These are phyloP conservation scores for Telfairia occidentalis DNA, from an alignment of 331 rosid genomes.

Conservation along the genomic window DNA sequence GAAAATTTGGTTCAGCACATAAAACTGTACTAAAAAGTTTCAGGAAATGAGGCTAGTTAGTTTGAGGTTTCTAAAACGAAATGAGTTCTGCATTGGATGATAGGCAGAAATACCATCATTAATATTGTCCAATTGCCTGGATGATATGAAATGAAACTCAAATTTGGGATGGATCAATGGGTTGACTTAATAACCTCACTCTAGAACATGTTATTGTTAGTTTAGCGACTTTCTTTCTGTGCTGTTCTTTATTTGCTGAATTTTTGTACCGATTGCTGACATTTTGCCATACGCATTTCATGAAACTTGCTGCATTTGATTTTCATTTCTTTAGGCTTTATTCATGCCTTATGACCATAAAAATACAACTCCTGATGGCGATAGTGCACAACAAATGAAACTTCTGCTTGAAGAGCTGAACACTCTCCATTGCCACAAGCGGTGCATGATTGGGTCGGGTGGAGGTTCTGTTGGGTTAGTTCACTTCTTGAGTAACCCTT, in stretches of 20 bases:
- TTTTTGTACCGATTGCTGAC: not conserved
- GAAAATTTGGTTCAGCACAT: not conserved
- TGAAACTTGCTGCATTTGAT: not conserved
- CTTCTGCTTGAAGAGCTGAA: constrained; percentile 74
- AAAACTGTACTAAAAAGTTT: no score
- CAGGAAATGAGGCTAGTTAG: not conserved
- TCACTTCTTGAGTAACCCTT: not conserved
- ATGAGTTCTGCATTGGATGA: not conserved
- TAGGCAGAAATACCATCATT: not conserved
- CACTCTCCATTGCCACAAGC: constrained; percentile 57
- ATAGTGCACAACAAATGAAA: constrained; percentile 53
- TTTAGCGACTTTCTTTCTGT: not conserved
- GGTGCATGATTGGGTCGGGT: constrained; percentile 85
- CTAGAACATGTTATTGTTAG: not conserved
- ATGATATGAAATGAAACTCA: not conserved
- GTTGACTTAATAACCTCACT: not conserved
- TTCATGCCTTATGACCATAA: constrained; percentile 98
- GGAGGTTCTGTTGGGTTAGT: constrained; percentile 97
- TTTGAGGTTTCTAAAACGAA: not conserved
- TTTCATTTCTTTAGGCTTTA: constrained; percentile 51
- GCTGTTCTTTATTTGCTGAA: not conserved
- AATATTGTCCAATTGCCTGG: not conserved
- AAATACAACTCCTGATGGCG: constrained; percentile 75
- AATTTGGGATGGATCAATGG: no score
- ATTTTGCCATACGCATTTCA: not conserved